These are phyloP conservation scores for Trichoderma simmonsii DNA, from an alignment of 2,329 filamentous ascomycete species.

Conservation along the genomic window DNA sequence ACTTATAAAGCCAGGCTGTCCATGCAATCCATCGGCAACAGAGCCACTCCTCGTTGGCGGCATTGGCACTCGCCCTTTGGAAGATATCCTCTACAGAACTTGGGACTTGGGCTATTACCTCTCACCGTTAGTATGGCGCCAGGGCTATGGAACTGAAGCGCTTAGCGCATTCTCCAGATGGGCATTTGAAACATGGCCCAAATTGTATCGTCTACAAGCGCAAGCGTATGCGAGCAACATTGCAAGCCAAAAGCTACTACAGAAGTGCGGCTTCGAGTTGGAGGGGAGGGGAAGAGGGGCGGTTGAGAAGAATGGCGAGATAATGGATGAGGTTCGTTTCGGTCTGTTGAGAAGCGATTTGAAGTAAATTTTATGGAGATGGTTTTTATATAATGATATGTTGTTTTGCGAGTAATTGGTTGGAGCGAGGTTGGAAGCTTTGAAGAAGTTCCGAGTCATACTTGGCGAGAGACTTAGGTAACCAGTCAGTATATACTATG, in stretches of 20 bases:
- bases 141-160: slow-evolving; percentile 44
- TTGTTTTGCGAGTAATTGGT: background rate
- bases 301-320: slow-evolving; percentile 40
- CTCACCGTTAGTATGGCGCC: slow-evolving; percentile 42
- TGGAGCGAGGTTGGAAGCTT: background rate
- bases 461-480: too few relatives aligned
- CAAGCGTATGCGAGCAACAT: slow-evolving; percentile 36
- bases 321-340: slow-evolving; percentile 38
- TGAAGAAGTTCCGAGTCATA: background rate
- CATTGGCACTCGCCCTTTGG: slow-evolving; percentile 37
- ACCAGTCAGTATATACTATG: background rate
- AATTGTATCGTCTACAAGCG: slow-evolving; percentile 30
- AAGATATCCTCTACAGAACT: slow-evolving; percentile 41
- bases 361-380: background rate
- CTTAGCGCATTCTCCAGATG: slow-evolving; percentile 39
- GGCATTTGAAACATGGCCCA: slow-evolving; percentile 42
- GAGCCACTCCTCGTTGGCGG: slow-evolving; percentile 36
- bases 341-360: slow-evolving; percentile 40
- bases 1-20: slow-evolving; percentile 29
- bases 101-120: slow-evolving; percentile 52
- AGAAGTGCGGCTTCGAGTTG: slow-evolving; percentile 29
- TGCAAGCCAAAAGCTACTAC: slow-evolving; percentile 43
- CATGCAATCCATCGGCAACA: slow-evolving; percentile 27
- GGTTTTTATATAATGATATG: background rate
- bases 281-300: slow-evolving; percentile 45